Percentiles rank a stretch among this genome's conserved stretches.
Evolutionary conservation across 2,329 filamentous ascomycete species (phyloP).

Genomic region (Fusarium fujikuroi): DNA sequence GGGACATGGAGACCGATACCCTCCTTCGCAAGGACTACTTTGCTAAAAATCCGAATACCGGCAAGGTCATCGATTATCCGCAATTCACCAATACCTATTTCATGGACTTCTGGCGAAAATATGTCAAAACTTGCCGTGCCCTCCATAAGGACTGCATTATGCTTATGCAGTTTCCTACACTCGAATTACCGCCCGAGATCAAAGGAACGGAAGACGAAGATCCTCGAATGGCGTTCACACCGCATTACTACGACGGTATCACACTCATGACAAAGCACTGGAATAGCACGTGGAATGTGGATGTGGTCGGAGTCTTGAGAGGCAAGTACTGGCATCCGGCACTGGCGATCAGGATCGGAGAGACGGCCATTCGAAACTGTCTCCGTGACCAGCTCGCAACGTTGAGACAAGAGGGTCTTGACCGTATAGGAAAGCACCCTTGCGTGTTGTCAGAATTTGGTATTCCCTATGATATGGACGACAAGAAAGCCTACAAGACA

Average conservation of each 20-base stretch:
- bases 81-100: slow-evolving; percentile 93
- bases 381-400: slow-evolving; percentile 87
- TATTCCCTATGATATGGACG: slow-evolving; percentile 98
- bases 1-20: slow-evolving; percentile 83
- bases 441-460: slow-evolving; percentile 95
- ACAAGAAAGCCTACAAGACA: slow-evolving; percentile 93
- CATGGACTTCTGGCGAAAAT: slow-evolving; percentile 84
- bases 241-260: slow-evolving; percentile 96
- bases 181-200: slow-evolving; percentile 89
- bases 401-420: slow-evolving; percentile 86
- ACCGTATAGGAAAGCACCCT: slow-evolving; percentile 88
- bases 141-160: slow-evolving; percentile 85
- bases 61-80: slow-evolving; percentile 79
- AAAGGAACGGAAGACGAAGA: slow-evolving; percentile 92
- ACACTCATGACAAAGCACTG: slow-evolving; percentile 98
- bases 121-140: slow-evolving; percentile 77
- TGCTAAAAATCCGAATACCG: slow-evolving; percentile 77
- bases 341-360: slow-evolving; percentile 92
- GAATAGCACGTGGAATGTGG: slow-evolving; percentile 97
- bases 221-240: slow-evolving; percentile 87
- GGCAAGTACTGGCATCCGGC: slow-evolving; percentile 89
- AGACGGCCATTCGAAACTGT: slow-evolving; percentile 93
- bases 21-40: slow-evolving; percentile 91
- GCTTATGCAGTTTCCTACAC: slow-evolving; percentile 89
- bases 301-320: slow-evolving; percentile 90